A percentile compares a stretch with the other conserved stretches of the same genome.
Evolutionary conservation across 306 rosid species (phyloP).

Genomic region (Vicia sativa): DNA sequence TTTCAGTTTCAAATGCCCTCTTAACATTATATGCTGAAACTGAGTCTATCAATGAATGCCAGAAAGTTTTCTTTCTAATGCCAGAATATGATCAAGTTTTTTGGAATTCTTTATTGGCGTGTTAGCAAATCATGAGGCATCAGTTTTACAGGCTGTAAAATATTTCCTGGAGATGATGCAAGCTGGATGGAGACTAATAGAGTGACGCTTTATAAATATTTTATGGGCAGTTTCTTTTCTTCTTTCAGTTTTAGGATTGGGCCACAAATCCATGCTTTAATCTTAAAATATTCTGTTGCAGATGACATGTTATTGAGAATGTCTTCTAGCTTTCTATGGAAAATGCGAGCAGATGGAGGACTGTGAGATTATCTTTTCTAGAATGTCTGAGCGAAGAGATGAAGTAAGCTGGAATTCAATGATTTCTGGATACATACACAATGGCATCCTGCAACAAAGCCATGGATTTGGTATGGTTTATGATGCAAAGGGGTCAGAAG

Average conservation of each 20-base stretch:
- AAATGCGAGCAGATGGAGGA: conserved; percentile 64
- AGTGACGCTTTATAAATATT: conserved; percentile 76
- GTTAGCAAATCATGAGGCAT: conserved; percentile 61
- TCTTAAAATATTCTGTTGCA: conserved; percentile 54
- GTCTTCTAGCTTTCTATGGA: conserved; percentile 88
- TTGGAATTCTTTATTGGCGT: conserved; percentile 88
- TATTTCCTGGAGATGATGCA: conserved; percentile 76
- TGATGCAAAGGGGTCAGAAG: conserved; percentile 87
- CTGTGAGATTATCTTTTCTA: conserved; percentile 70
- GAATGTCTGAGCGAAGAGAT: conserved; percentile 76
- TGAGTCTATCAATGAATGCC: conserved; percentile 57
- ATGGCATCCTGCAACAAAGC: conserved; percentile 72
- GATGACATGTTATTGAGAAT: conserved; percentile 71
- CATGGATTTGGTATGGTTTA: conserved; percentile 76
- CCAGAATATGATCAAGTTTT: conserved; percentile 77
- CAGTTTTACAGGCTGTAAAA: conserved; percentile 56
- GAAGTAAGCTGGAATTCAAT: conserved; percentile 93
- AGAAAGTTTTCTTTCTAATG: conserved; percentile 72
- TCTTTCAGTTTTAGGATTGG: conserved; percentile 56
- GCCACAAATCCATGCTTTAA: conserved; percentile 74
- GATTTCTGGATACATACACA: conserved; percentile 90
- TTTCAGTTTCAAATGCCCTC: conserved; percentile 89
- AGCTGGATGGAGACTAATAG: conserved; percentile 70
- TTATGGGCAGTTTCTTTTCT: conserved; percentile 71
- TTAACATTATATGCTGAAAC: conserved; percentile 75